Evolutionary conservation across 1,284 basidiomycete species (phyloP), one percentile per base, ranked within the genome.

Genomic region (Apiotrichum veenhuisii): DNA sequence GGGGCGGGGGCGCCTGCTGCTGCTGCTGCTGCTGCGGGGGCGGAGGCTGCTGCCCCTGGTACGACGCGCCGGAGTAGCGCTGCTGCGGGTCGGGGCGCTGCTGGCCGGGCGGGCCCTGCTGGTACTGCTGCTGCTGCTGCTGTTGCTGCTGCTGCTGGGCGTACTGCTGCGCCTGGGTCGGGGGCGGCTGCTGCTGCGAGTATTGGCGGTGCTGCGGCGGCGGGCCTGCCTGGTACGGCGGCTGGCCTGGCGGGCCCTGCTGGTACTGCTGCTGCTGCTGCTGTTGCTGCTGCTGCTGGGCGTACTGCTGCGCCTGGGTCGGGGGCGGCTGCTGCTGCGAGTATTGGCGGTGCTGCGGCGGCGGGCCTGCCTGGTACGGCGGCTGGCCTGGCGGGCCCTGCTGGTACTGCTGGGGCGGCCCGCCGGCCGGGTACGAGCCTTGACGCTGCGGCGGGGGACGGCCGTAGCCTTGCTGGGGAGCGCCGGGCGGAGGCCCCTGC

Each of bases 351-450:
- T 43, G 42, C 42, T 43, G 42, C 14, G 25, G 41, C 17, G 25
- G 22, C 20, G 53, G 58, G 23, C 57, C n/a, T n/a, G n/a, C n/a
- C n/a, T n/a, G n/a, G n/a, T n/a, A n/a, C n/a, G n/a, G 66, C 49
- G 51, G 49, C 22, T 56, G 50, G 26, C 47, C 41, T 12, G 34
- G 48, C 7, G 14, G 20, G 15, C 22, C 36, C 10, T 25, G 10
- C 36, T 60, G 58, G n/a, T 59, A 53, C 54, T 63, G 63, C 36
- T 55, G 56, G 1, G 48, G 26, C 54, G 61, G 62, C 34, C 55
- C 54, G 1, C 42, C 9, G 7, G 37, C 8, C 37, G 41, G 17
- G 5, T 56, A 53, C 9, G 50, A 52, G 22, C 42, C 23, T 18
- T 58, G 56, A 5, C 55, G 50, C 27, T 63, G 62, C 18, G 55